phyloP scores from a whole-genome alignment of 1,284 basidiomycete genomes.

The Melampsora medusae region DNA sequence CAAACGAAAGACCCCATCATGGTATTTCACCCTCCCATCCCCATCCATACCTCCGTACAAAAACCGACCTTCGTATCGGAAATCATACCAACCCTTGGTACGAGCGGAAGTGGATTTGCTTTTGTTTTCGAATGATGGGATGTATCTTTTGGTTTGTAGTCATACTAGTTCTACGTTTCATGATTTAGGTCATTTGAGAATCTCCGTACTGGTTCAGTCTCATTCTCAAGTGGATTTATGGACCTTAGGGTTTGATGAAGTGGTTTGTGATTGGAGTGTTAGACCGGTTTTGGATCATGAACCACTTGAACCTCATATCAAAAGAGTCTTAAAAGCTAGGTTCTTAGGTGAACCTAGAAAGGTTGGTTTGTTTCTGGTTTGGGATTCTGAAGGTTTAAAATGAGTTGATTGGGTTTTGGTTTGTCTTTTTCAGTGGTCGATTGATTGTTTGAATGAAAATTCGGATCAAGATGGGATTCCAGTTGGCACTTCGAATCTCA shows the following conservation, averaged over 20 bases:
- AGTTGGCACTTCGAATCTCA: too few relatives aligned
- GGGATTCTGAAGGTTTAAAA: too few relatives aligned
- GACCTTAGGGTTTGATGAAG: neutral
- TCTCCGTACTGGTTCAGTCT: neutral
- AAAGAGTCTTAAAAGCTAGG: neutral
- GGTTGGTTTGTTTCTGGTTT: neutral
- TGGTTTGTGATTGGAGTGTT: neutral
- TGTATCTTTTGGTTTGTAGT: constrained; percentile 1
- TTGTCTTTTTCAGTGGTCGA: too few relatives aligned
- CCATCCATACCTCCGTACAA: neutral
- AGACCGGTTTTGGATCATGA: neutral
- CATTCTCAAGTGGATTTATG: neutral
- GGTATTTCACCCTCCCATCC: neutral
- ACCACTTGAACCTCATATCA: neutral
- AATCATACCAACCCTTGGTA: neutral
- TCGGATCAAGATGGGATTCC: too few relatives aligned
- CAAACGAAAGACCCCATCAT: neutral
- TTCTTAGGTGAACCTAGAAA: neutral
- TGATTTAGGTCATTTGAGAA: neutral
- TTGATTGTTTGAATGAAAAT: too few relatives aligned
- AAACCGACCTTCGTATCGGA: neutral
- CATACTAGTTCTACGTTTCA: neutral
- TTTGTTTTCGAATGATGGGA: constrained; percentile 19
- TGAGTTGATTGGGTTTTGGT: too few relatives aligned
- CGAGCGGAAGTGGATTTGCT: neutral